phyloP scores from a whole-genome alignment of 345 rosid species.

The Conringia planisiliqua region DNA sequence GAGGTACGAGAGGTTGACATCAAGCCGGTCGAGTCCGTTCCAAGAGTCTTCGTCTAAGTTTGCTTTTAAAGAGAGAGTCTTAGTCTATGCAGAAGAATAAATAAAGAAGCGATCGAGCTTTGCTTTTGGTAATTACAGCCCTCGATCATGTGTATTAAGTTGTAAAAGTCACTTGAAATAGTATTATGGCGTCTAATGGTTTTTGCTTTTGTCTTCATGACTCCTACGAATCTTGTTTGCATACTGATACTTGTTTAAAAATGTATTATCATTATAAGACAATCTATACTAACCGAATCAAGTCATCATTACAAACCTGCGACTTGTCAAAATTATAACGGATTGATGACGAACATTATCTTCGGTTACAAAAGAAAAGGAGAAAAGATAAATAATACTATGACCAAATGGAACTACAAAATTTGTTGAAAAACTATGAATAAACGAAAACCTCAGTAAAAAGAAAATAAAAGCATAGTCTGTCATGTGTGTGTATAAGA shows the following conservation, averaged over 20 bases:
- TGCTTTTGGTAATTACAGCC: neutral
- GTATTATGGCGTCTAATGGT: neutral
- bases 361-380: neutral
- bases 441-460: neutral
- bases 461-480: slow-evolving; percentile 14
- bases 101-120: slow-evolving; percentile 16
- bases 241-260: neutral
- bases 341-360: neutral
- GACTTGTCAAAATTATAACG: neutral
- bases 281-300: no score
- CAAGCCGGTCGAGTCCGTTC: slow-evolving; percentile 46
- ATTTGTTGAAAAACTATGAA: neutral
- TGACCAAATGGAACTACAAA: slow-evolving; percentile 28
- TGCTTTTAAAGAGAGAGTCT: neutral
- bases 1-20: slow-evolving; percentile 53
- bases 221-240: neutral
- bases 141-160: slow-evolving; percentile 1
- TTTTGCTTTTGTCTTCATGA: neutral
- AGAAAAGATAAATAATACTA: neutral
- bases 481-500: neutral
- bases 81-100: neutral
- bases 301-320: no score
- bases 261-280: no score
- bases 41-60: slow-evolving; percentile 54
- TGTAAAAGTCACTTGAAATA: slow-evolving; percentile 5